Base-by-base conservation (phyloP, 495 filamentous ascomycete species). In the Terfezia claveryi region DNA sequence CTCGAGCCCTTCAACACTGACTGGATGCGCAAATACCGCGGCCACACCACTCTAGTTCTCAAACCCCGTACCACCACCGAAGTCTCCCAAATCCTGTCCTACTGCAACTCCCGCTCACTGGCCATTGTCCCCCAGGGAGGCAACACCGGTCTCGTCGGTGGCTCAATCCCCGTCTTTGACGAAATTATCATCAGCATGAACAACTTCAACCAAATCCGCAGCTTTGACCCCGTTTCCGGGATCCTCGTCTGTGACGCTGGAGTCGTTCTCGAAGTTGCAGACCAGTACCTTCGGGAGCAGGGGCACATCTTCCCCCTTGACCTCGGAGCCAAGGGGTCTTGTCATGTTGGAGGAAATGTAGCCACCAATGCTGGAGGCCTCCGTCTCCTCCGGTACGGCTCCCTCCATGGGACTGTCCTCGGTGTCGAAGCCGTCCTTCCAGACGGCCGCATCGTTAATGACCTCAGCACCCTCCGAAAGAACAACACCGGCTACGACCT, bases 11-110 rank as follows among this genome's bases (percentile, higher is more conserved):
- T 85, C 76, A 98, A 98, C 71, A 78, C 76, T 60, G 91, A 98
- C 71, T 98, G 91, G 91, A 96, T 96, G 92, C 79, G 84, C 67
- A 98, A 98, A 68, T 98, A 95, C 72, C 80, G 86, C 38, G 91
- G 91, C 38, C 88, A 94, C 65, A 79, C 83, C 53, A 76, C 79
- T 55, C 72, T 98, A 9, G 86, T 95, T 9, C 71, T 98, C 50
- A 94, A 89, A 69, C 91, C 91, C 9, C 72, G 72, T 37, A 78
- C 75, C 10, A 86, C 85, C 2, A 77, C 85, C 57, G 82, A 98
- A 68, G 80, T 94, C 64, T 87, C 83, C 74, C 73, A 83, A 68
- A 80, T 95, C 44, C 66, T 98, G 59, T 79, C 80, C 67, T 92
- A 95, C 75, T 96, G 91, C 72, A 94, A 95, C 68, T 79, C 88